Evolutionary conservation across 225 moss, liverwort and hornwort genomes (phyloP), one percentile per base, ranked within the genome.

Genomic region (Pseudisothecium myosuroides): DNA sequence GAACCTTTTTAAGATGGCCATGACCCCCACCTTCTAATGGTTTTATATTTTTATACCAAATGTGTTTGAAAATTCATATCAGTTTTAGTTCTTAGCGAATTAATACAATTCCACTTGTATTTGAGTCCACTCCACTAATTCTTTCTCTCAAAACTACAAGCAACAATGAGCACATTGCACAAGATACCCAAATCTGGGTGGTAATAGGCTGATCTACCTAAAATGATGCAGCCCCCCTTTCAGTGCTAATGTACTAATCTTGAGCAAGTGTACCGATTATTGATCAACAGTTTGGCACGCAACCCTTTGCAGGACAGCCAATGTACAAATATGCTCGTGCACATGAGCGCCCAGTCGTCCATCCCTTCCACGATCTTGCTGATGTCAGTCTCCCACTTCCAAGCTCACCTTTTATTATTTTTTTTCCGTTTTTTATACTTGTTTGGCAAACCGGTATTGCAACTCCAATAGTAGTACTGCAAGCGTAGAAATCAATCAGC

Each of bases 21-120:
- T 27, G 15, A 15, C 14, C 9, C 9, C 26, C 43, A 16, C 14
- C 27, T 43, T 15, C 3, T 45, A 5, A 28, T 0, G 0, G 0
- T 43, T 71, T 29, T 27, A 17, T 29, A 47, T 47, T 19, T 27
- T 73, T 29, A 2, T 5, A 26, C 41, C 41, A 54, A 41, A 72
- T 0, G 0, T 7, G 15, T 43, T 72, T 14, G 14, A 71, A 71
- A 28, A 45, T 45, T 43, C 22, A 28, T 43, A 45, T 45, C 9
- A 45, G 26, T 45, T 72, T 28, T 2, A 43, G 0, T 45, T 43
- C 10, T 72, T 28, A 17, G 43, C 1, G 0, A 0, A 72, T 27
- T 17, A 10, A 26, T 47, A 73, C 6, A 11, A 47, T 73, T 47
- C 6, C 47, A 17, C 28, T 29, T 11, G 11, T 29, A 28, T 17